Evolutionary conservation across 345 rosid genomes (phyloP).

Genomic region (Sisymbrium altissimum): DNA sequence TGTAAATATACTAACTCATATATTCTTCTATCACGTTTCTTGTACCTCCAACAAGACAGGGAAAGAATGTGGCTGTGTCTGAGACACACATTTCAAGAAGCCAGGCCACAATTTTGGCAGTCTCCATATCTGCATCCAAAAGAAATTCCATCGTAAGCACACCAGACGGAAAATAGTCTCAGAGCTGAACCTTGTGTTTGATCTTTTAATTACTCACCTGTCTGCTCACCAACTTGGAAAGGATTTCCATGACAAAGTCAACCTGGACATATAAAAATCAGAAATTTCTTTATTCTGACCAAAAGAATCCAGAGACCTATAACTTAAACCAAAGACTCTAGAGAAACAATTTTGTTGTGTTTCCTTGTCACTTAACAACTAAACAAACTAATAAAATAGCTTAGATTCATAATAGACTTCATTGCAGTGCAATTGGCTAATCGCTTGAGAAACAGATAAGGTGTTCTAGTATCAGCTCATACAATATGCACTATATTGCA

Average conservation of each 20-base stretch:
- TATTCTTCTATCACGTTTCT: neutral
- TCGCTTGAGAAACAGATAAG: too few species aligned
- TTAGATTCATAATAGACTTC: neutral
- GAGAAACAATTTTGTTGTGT: neutral
- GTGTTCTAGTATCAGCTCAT: too few species aligned
- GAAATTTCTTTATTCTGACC: neutral
- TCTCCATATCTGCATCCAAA: conserved; percentile 73
- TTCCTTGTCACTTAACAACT: neutral
- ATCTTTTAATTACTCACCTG: conserved; percentile 57
- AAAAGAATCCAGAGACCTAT: neutral
- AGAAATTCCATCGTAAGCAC: conserved; percentile 5
- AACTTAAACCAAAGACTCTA: neutral
- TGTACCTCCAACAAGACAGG: conserved; percentile 77
- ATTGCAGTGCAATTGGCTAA: too few species aligned
- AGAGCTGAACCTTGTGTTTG: conserved; percentile 4
- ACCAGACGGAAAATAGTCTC: neutral
- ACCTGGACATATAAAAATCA: conserved; percentile 44
- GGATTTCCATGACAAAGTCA: conserved; percentile 94
- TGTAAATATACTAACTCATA: neutral
- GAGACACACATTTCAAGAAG: conserved; percentile 90
- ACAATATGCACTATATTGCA: too few species aligned
- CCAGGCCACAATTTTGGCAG: conserved; percentile 98
- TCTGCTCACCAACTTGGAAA: conserved; percentile 82
- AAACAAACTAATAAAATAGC: neutral
- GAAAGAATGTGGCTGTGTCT: conserved; percentile 91